phyloP scores from a whole-genome alignment of 1,139 yeast genomes.

The Lodderomyces orthopsilosis region DNA sequence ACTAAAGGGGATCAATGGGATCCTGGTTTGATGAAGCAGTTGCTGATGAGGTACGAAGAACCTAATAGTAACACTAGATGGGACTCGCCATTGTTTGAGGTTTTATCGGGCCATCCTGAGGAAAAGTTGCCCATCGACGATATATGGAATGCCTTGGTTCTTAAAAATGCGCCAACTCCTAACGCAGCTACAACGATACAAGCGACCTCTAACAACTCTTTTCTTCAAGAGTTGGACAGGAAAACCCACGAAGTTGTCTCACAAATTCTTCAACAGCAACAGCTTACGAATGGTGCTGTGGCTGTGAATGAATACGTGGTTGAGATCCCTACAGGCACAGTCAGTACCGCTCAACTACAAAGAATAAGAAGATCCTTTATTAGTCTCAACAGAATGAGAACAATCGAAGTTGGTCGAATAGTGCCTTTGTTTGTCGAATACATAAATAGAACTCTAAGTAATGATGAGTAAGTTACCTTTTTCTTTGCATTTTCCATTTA shows the following conservation, averaged over 20 bases:
- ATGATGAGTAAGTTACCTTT: slow-evolving; percentile 38
- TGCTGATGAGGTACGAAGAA: slow-evolving; percentile 87
- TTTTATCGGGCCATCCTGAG: slow-evolving; percentile 51
- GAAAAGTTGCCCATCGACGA: slow-evolving; percentile 58
- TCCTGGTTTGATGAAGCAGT: slow-evolving; percentile 58
- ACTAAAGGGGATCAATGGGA: slow-evolving; percentile 54
- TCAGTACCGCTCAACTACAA: slow-evolving; percentile 77
- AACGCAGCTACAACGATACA: slow-evolving; percentile 75
- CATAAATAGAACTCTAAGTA: slow-evolving; percentile 52
- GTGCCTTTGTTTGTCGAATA: slow-evolving; percentile 72
- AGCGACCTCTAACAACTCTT: slow-evolving; percentile 71
- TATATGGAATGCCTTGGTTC: slow-evolving; percentile 69
- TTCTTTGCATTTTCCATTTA: slow-evolving; percentile 86
- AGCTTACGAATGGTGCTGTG: slow-evolving; percentile 50
- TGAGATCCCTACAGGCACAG: slow-evolving; percentile 60
- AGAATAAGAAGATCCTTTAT: slow-evolving; percentile 81
- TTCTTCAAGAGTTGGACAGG: slow-evolving; percentile 74
- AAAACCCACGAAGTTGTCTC: slow-evolving; percentile 64
- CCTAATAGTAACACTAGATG: slow-evolving; percentile 85
- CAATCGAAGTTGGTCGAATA: slow-evolving; percentile 64
- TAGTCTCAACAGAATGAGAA: slow-evolving; percentile 73
- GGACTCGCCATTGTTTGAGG: slow-evolving; percentile 88
- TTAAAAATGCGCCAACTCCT: slow-evolving; percentile 64
- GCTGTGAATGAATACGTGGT: slow-evolving; percentile 43
- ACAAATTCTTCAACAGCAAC: slow-evolving; percentile 59